Evolutionary conservation across 306 rosid species (phyloP).

Genomic region (Prunus mume): DNA sequence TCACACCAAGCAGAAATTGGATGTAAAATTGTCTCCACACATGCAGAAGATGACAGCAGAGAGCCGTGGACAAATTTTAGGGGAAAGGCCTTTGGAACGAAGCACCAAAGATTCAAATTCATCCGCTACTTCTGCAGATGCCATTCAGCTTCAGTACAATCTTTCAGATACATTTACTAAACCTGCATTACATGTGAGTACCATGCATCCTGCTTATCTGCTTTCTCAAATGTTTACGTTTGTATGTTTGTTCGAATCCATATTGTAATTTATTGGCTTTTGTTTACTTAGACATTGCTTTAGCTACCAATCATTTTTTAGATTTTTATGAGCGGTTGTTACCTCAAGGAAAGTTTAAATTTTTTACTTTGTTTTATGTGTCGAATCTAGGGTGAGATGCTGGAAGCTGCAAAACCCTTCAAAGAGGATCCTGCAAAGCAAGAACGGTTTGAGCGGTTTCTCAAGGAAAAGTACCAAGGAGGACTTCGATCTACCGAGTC

Average conservation of each 20-base stretch:
- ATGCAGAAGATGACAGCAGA: constrained; percentile 75
- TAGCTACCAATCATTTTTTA: neutral
- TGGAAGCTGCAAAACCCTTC: constrained; percentile 68
- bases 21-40: constrained; percentile 48
- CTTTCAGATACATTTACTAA: constrained; percentile 85
- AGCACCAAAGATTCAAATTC: constrained; percentile 54
- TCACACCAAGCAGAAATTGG: constrained; percentile 51
- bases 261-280: constrained; percentile 9
- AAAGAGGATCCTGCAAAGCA: constrained; percentile 86
- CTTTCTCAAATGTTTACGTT: neutral
- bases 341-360: neutral
- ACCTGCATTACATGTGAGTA: constrained; percentile 71
- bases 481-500: constrained; percentile 78
- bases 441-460: constrained; percentile 86
- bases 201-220: constrained; percentile 1
- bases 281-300: neutral
- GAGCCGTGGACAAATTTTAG: constrained; percentile 75
- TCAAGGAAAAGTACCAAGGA: constrained; percentile 85
- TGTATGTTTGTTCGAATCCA: neutral
- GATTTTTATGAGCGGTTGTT: neutral
- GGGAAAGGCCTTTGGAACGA: constrained; percentile 83
- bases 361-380: neutral
- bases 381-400: constrained; percentile 47
- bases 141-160: constrained; percentile 70
- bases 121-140: constrained; percentile 45